phyloP scores from a whole-genome alignment of 257 asterid genomes.

The Penstemon eatonii region DNA sequence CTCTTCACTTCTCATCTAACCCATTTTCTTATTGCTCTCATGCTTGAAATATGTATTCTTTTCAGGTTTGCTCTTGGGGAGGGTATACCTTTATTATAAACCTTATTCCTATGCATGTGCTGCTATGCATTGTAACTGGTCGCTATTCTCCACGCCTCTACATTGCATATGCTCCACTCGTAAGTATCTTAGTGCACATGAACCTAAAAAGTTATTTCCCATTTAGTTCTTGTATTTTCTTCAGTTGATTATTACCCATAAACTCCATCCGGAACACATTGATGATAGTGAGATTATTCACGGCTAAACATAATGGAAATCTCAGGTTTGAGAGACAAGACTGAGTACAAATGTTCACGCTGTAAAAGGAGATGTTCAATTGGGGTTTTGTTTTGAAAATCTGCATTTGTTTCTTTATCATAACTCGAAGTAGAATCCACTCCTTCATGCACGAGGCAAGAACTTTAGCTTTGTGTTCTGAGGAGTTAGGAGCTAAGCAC shows the following conservation, averaged over 20 bases:
- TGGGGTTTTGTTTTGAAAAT: neutral
- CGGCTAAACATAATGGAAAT: neutral
- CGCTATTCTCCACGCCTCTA: conserved; percentile 95
- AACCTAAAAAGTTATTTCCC: conserved; percentile 3
- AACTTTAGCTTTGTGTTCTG: neutral
- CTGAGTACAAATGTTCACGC: neutral
- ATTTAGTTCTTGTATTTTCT: conserved; percentile 20
- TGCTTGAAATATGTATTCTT: conserved; percentile 26
- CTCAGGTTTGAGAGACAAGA: conserved; percentile 12
- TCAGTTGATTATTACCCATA: conserved; percentile 3
- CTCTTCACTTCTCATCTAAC: conserved; percentile 12
- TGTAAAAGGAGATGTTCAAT: neutral
- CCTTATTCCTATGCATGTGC: conserved; percentile 98
- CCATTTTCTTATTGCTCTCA: conserved; percentile 19
- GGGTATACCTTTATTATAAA: conserved; percentile 98
- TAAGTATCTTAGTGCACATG: conserved; percentile 45
- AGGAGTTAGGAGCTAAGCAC: conserved; percentile 9
- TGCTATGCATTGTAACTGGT: conserved; percentile 93
- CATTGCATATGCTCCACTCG: conserved; percentile 97
- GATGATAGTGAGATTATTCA: conserved; percentile 9
- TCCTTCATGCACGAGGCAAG: conserved; percentile 1
- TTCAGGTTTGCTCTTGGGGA: conserved; percentile 99
- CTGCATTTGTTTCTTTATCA: conserved; percentile 2
- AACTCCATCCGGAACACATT: neutral
- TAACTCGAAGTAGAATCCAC: neutral